Evolutionary conservation across 2,329 filamentous ascomycete genomes (phyloP).

Genomic region (Zymoseptoria tritici): DNA sequence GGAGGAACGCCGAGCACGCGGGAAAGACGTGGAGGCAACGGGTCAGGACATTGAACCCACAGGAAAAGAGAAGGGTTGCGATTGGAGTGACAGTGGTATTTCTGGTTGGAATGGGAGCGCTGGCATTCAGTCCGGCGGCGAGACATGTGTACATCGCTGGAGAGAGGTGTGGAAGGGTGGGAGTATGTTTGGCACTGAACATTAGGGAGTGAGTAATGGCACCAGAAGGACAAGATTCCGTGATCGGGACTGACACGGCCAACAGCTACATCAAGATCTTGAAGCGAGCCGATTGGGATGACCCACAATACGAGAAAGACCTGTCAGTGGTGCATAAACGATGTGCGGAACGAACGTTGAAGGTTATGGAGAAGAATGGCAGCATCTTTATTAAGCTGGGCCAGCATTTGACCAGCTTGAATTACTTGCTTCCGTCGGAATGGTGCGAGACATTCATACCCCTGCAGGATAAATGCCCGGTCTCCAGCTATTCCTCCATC

Average conservation of each 20-base stretch:
- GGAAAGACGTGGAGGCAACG: slow-evolving; percentile 25
- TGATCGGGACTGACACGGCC: slow-evolving; percentile 2
- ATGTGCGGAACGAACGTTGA: slow-evolving; percentile 80
- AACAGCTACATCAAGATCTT: slow-evolving; percentile 78
- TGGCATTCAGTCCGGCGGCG: slow-evolving; percentile 57
- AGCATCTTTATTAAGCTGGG: slow-evolving; percentile 98
- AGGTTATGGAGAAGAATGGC: slow-evolving; percentile 87
- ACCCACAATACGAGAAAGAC: slow-evolving; percentile 56
- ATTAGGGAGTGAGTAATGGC: slow-evolving; percentile 67
- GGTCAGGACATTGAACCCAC: slow-evolving; percentile 13
- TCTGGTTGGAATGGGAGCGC: slow-evolving; percentile 31
- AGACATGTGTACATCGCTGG: slow-evolving; percentile 68
- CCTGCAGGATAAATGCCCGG: slow-evolving; percentile 88
- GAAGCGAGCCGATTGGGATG: slow-evolving; percentile 55
- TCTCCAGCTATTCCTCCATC: slow-evolving; percentile 82
- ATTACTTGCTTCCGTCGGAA: slow-evolving; percentile 81
- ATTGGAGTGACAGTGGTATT: slow-evolving; percentile 26
- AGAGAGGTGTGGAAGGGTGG: slow-evolving; percentile 72
- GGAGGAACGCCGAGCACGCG: neutral
- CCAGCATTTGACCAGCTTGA: slow-evolving; percentile 93
- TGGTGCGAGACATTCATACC: slow-evolving; percentile 96
- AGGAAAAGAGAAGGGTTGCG: slow-evolving; percentile 23
- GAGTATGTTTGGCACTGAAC: slow-evolving; percentile 64
- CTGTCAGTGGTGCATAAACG: slow-evolving; percentile 82
- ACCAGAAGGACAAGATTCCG: neutral